A percentile compares a stretch with the other conserved stretches of the same genome.
Evolutionary conservation across 805 yeast species (phyloP).

Genomic region (Candida adriatica): DNA sequence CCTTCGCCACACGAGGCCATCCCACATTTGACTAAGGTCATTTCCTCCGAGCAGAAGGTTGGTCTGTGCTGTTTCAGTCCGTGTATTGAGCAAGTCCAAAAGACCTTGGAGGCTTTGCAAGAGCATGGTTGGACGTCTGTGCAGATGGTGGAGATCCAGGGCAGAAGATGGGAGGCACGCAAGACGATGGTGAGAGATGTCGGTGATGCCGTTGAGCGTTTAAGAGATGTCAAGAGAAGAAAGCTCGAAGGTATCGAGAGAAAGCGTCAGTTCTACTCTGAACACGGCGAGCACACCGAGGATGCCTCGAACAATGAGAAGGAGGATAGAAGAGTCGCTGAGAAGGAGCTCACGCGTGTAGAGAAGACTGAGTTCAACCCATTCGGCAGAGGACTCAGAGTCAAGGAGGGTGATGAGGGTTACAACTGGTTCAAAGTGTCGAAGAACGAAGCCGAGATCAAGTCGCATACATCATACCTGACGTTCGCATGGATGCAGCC

Average conservation of each 20-base stretch:
- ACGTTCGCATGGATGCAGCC: conserved; percentile 68
- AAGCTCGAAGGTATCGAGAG: conserved; percentile 60
- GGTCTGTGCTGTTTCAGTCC: conserved; percentile 95
- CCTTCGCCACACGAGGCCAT: conserved; percentile 98
- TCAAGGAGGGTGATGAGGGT: conserved; percentile 79
- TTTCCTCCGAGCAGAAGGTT: conserved; percentile 45
- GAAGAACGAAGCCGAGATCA: conserved; percentile 75
- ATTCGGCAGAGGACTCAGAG: conserved; percentile 82
- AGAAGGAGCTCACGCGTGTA: conserved; percentile 22
- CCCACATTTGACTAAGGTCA: conserved; percentile 55
- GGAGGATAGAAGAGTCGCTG: conserved; percentile 20
- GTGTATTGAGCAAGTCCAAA: conserved; percentile 93
- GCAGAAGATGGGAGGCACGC: conserved; percentile 83
- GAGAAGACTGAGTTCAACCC: conserved; percentile 69
- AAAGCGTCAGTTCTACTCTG: conserved; percentile 30
- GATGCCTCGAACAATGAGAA: conserved; percentile 20
- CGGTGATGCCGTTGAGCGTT: conserved; percentile 71
- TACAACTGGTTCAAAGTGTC: conserved; percentile 84
- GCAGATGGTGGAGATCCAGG: conserved; percentile 89
- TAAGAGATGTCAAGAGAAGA: conserved; percentile 72
- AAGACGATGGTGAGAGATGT: conserved; percentile 79
- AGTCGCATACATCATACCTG: conserved; percentile 89
- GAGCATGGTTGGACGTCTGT: conserved; percentile 75
- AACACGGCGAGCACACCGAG: conserved; percentile 17
- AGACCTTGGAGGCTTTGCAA: conserved; percentile 71